These are phyloP conservation scores for Andalucia godoyi DNA, from an alignment of 78 protist genomes.

Conservation along the genomic window DNA sequence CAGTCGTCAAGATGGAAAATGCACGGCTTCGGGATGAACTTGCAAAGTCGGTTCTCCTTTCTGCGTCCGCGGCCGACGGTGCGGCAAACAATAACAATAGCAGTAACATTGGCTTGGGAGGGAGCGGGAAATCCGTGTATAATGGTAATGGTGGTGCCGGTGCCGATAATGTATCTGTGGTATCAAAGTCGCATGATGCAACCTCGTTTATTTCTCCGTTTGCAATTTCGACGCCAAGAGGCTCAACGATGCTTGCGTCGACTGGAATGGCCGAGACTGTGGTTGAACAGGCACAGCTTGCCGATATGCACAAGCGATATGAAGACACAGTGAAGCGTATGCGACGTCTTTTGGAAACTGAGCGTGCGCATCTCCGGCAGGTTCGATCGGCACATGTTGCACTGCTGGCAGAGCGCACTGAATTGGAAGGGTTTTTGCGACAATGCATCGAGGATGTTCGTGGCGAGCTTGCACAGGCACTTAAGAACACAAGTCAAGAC, in stretches of 20 bases:
- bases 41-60: neutral
- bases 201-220: too few species aligned
- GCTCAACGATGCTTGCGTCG: neutral
- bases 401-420: conserved; percentile 11
- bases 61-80: neutral
- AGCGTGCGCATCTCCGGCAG: neutral
- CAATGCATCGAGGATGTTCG: conserved; percentile 11
- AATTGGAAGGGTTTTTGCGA: conserved; percentile 4
- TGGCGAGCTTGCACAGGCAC: neutral
- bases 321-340: neutral
- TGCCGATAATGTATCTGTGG: neutral
- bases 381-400: conserved; percentile 3
- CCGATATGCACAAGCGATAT: too few species aligned
- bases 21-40: neutral
- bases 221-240: too few species aligned
- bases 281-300: neutral
- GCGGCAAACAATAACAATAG: neutral
- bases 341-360: neutral
- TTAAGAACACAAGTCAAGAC: neutral
- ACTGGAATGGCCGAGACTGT: neutral
- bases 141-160: too few species aligned
- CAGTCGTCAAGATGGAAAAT: neutral
- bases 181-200: neutral
- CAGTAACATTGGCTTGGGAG: neutral
- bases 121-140: neutral